phyloP scores from a whole-genome alignment of 2,329 filamentous ascomycete genomes.

The Aspergillus ustus region DNA sequence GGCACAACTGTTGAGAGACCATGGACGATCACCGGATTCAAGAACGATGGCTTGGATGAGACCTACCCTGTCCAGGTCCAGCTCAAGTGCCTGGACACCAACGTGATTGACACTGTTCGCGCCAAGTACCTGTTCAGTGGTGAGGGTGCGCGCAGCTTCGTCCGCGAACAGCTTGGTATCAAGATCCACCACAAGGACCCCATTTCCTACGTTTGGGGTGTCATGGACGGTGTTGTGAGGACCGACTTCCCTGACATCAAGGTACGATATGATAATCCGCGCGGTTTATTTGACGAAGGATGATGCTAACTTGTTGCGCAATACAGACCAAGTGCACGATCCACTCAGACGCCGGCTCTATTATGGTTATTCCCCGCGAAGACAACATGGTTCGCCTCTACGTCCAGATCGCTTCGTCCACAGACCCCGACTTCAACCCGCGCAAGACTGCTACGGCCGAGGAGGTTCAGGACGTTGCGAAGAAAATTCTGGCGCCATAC shows the following conservation, averaged over 20 bases:
- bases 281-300: background rate
- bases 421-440: conserved; percentile 64
- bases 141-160: conserved; percentile 65
- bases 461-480: conserved; percentile 62
- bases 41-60: conserved; percentile 63
- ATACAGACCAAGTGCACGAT: conserved; percentile 68
- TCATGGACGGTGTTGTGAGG: conserved; percentile 68
- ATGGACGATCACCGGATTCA: conserved; percentile 66
- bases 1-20: conserved; percentile 61
- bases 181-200: conserved; percentile 67
- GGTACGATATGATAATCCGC: conserved; percentile 41
- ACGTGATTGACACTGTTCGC: conserved; percentile 66
- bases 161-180: conserved; percentile 68
- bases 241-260: conserved; percentile 68
- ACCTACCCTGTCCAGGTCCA: conserved; percentile 81
- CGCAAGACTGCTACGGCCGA: conserved; percentile 63
- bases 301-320: background rate
- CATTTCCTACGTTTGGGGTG: conserved; percentile 68
- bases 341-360: conserved; percentile 65
- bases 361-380: conserved; percentile 64
- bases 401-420: conserved; percentile 65
- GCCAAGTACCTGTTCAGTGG: conserved; percentile 68
- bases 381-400: conserved; percentile 56
- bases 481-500: conserved; percentile 64
- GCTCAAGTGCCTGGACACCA: conserved; percentile 76